phyloP scores from a whole-genome alignment of 2,329 filamentous ascomycete genomes.

The Curvularia sp. region DNA sequence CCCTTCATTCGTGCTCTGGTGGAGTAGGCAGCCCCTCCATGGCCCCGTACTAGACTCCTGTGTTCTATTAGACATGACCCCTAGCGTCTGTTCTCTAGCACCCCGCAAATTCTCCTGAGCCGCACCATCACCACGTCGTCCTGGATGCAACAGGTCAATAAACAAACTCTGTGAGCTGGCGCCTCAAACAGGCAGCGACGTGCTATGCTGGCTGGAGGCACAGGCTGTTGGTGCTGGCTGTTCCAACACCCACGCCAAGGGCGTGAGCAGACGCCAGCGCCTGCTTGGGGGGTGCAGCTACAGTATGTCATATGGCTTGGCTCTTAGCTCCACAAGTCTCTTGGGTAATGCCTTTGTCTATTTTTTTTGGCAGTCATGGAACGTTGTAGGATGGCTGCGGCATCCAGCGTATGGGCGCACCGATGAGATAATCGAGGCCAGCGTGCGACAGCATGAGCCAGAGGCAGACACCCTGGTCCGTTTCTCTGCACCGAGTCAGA shows the following conservation, averaged over 20 bases:
- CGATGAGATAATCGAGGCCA: constrained; percentile 34
- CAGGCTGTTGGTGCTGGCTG: not conserved
- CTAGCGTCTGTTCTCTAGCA: constrained; percentile 19
- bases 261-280: constrained; percentile 25
- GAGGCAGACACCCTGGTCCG: constrained; percentile 37
- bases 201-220: not conserved
- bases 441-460: constrained; percentile 33
- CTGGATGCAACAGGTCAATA: not conserved
- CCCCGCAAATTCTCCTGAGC: constrained; percentile 4
- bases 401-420: constrained; percentile 32
- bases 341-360: not conserved
- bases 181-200: not conserved
- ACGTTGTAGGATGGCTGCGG: constrained; percentile 43
- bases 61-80: not conserved
- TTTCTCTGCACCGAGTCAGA: constrained; percentile 45
- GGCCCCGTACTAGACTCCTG: not conserved
- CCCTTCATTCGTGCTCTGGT: not conserved
- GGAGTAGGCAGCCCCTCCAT: not conserved
- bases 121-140: not conserved
- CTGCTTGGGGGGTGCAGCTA: constrained; percentile 14
- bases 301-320: constrained; percentile 24
- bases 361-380: constrained; percentile 31
- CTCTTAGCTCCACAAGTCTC: constrained; percentile 18
- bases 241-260: constrained; percentile 11
- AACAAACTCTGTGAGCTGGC: not conserved